Base-by-base conservation (phyloP, 2,329 filamentous ascomycete genomes). In the Paecilomyces fulvus region DNA sequence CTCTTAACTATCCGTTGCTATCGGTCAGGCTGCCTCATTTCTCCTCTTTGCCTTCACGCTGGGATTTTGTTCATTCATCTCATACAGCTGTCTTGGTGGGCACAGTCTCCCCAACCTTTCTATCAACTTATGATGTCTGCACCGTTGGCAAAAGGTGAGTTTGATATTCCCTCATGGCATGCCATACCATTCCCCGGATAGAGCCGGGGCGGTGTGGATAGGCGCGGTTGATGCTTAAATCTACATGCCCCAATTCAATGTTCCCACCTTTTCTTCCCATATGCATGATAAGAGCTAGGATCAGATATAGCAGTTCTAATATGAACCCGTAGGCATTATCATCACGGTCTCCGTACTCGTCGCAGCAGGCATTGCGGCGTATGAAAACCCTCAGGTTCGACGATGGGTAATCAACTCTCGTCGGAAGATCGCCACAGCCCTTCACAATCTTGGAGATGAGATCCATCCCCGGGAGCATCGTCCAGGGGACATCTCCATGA, bases 381-480 rank as follows among this genome's bases (percentile, higher is more conserved):
- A 85, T 69, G 81, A 86, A 67, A 84, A 80, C 46, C 83, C 83
- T 0, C 80, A 85, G 65, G 77, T 86, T 57, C 77, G 82, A 68
- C 75, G 79, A 77, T 86, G 83, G 83, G 71, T 86, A 54, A 77
- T 83, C 56, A 77, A 80, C 56, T 83, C 81, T 55, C 80, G 83
- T 50, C 81, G 81, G 56, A 85, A 83, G 68, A 79, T 86, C 59
- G 82, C 81, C 20, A 68, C 83, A 57, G 79, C 83, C 12, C 69
- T 86, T 30, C 79, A 84, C 63, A 79, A 76, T 37, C 75, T 85
- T 10, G 82, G 82, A 52, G 81, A 86, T 66, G 83, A 84, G 53
- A 77, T 85, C 37, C 77, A 82, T 53, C 79, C 80, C 3, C 69
- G 58, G 66, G 65, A 74, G 62, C 65, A 62, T 62, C 59, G 67